Evolutionary conservation across 2,329 filamentous ascomycete species (phyloP).

Genomic region (Calonectria henricotiae): DNA sequence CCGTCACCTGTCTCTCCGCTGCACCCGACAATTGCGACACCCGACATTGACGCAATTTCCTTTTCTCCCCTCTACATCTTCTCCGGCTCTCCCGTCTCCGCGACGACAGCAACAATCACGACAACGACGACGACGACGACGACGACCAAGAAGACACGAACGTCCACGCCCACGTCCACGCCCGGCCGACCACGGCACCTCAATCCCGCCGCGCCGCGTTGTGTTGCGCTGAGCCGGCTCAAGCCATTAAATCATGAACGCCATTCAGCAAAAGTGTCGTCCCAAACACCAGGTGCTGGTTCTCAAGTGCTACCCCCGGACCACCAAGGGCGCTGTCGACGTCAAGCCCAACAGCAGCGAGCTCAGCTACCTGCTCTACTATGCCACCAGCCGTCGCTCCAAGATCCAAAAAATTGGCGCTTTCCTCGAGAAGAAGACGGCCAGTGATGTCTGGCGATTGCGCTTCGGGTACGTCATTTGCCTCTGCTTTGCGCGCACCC

Average conservation of each 20-base stretch:
- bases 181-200: constrained; percentile 27
- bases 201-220: constrained; percentile 28
- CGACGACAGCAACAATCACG: constrained; percentile 6
- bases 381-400: constrained; percentile 92
- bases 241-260: constrained; percentile 67
- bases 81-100: constrained; percentile 12
- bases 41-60: constrained; percentile 4
- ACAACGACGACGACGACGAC: constrained; percentile 1
- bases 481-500: constrained; percentile 24
- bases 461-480: constrained; percentile 80
- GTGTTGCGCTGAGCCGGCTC: constrained; percentile 40
- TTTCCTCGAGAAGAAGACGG: constrained; percentile 95
- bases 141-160: constrained; percentile 19
- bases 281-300: constrained; percentile 98
- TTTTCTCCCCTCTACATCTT: not conserved
- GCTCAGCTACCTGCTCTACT: constrained; percentile 96
- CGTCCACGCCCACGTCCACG: not conserved
- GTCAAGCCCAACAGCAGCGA: constrained; percentile 98
- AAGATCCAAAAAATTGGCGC: constrained; percentile 97
- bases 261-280: constrained; percentile 79
- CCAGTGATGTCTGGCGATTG: constrained; percentile 90
- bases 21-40: not conserved
- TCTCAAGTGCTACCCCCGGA: constrained; percentile 95
- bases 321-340: constrained; percentile 91
- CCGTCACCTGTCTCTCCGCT: constrained; percentile 30